Conservation (phyloP, 2,329 filamentous ascomycete species). For the Sordariomycetes sp. region DNA sequence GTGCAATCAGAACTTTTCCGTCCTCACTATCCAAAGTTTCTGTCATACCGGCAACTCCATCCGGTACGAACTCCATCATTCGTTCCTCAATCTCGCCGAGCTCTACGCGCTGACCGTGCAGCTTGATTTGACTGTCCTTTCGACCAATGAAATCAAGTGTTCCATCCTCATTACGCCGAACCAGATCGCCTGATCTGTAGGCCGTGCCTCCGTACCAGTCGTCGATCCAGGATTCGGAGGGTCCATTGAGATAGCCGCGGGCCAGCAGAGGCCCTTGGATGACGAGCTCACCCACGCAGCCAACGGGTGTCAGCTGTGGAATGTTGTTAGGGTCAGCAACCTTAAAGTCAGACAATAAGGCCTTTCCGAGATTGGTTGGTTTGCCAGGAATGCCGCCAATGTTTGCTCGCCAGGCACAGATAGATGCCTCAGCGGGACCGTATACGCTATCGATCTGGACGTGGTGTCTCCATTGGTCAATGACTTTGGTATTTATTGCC, state of each 20-base stretch:
- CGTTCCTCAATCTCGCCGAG: constrained; percentile 13
- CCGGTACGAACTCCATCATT: constrained; percentile 11
- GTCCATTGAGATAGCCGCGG: constrained; percentile 12
- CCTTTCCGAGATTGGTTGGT: not conserved
- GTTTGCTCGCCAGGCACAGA: not conserved
- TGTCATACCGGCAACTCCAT: not conserved
- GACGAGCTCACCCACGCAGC: constrained; percentile 14
- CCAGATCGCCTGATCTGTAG: constrained; percentile 7
- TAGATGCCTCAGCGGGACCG: constrained; percentile 10
- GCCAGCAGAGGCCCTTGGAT: constrained; percentile 16
- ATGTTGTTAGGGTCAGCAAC: constrained; percentile 19
- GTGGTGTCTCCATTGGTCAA: constrained; percentile 9
- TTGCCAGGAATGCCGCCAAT: no score
- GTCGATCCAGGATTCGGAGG: no score
- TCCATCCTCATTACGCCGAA: constrained; percentile 1
- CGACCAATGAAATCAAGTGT: not conserved
- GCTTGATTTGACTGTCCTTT: constrained; percentile 30
- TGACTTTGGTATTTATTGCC: constrained; percentile 6
- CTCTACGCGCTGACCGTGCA: constrained; percentile 44
- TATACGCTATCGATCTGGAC: constrained; percentile 7
- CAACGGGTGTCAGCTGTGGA: constrained; percentile 14
- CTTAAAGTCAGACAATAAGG: constrained; percentile 10
- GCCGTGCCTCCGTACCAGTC: constrained; percentile 9
- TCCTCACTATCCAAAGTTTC: not conserved
- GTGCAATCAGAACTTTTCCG: not conserved